These are phyloP conservation scores for Dalbergia cochinchinensis DNA, from an alignment of 306 rosid species.

Conservation along the genomic window DNA sequence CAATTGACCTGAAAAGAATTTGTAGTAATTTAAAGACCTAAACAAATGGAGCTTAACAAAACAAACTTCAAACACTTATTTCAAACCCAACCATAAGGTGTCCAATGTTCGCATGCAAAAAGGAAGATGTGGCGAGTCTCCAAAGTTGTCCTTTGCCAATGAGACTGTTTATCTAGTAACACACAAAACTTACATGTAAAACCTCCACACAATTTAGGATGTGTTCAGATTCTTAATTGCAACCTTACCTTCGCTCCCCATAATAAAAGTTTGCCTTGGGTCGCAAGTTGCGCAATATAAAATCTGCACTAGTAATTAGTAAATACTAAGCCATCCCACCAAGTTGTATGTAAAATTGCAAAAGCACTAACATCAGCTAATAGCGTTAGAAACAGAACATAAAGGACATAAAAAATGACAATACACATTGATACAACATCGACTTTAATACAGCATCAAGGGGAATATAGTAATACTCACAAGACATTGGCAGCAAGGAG, in stretches of 20 bases:
- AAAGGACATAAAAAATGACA: background rate
- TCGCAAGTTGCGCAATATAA: constrained; percentile 74
- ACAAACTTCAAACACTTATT: constrained; percentile 29
- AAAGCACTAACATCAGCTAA: constrained; percentile 8
- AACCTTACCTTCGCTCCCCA: constrained; percentile 95
- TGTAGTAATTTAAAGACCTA: constrained; percentile 2
- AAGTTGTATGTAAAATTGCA: constrained; percentile 29
- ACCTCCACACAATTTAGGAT: background rate
- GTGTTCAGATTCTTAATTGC: constrained; percentile 29
- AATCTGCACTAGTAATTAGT: constrained; percentile 55
- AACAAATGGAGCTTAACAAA: constrained; percentile 27
- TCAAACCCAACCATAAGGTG: constrained; percentile 79
- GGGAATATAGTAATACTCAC: constrained; percentile 62
- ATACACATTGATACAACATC: background rate
- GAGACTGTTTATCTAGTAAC: constrained; percentile 70
- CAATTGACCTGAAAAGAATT: constrained; percentile 71
- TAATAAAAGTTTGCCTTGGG: constrained; percentile 71
- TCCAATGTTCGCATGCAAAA: constrained; percentile 87
- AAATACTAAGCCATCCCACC: constrained; percentile 29
- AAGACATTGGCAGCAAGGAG: constrained; percentile 82
- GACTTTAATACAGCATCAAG: constrained; percentile 20
- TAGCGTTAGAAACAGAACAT: background rate
- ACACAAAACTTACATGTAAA: constrained; percentile 34
- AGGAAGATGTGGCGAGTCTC: constrained; percentile 86
- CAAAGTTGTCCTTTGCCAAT: constrained; percentile 86